These are phyloP conservation scores for Boletus tylopilopsis DNA, from an alignment of 768 basidiomycete genomes.

Conservation along the genomic window DNA sequence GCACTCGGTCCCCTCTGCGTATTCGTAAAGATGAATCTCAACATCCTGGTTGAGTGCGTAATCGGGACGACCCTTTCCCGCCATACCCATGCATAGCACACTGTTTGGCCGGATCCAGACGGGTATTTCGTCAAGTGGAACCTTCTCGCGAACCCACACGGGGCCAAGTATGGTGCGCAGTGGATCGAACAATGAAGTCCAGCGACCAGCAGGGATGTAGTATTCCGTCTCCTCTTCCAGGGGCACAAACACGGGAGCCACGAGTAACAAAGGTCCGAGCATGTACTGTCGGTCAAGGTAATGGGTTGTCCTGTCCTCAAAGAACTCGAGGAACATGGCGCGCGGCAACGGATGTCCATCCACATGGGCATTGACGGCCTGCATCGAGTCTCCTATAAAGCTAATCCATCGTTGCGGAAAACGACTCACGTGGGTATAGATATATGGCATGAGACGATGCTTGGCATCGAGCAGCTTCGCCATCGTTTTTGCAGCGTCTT, in stretches of 20 bases:
- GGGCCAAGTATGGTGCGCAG: slow-evolving; percentile 55
- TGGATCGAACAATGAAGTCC: slow-evolving; percentile 60
- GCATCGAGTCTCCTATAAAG: neutral
- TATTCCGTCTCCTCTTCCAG: slow-evolving; percentile 52
- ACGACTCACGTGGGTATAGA: slow-evolving; percentile 49
- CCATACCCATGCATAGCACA: slow-evolving; percentile 36
- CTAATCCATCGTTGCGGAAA: neutral
- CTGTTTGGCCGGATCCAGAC: slow-evolving; percentile 62
- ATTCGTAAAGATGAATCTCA: slow-evolving; percentile 52
- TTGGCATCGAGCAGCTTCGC: slow-evolving; percentile 59
- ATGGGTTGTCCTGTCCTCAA: slow-evolving; percentile 55
- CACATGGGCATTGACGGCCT: slow-evolving; percentile 50
- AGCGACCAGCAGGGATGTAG: slow-evolving; percentile 56
- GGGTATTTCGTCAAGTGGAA: slow-evolving; percentile 62
- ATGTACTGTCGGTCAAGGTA: slow-evolving; percentile 58
- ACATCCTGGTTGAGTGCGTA: slow-evolving; percentile 36
- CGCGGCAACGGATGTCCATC: slow-evolving; percentile 57
- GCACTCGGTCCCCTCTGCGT: slow-evolving; percentile 38
- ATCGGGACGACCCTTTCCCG: slow-evolving; percentile 49
- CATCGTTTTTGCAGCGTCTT: slow-evolving; percentile 64
- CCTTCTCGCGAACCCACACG: slow-evolving; percentile 56
- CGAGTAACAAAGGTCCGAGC: slow-evolving; percentile 55
- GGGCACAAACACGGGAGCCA: slow-evolving; percentile 60
- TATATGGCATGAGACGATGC: slow-evolving; percentile 71
- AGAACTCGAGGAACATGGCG: slow-evolving; percentile 67